phyloP scores from a whole-genome alignment of 345 rosid species.

The Sonneratia alba region DNA sequence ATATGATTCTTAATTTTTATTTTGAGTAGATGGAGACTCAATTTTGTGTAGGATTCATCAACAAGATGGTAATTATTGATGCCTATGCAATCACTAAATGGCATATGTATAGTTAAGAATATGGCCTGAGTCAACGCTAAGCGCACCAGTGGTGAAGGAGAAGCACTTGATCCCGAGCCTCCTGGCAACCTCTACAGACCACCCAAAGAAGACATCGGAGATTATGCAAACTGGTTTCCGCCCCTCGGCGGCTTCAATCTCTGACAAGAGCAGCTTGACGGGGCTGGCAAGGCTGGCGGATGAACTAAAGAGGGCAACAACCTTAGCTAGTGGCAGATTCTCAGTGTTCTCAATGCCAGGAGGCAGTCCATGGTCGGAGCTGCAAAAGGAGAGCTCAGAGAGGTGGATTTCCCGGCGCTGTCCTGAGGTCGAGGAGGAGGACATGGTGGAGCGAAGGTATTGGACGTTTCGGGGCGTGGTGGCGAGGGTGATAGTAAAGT shows the following conservation, averaged over 20 bases:
- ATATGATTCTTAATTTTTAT: too few relatives aligned
- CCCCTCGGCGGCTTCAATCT: slow-evolving; percentile 13
- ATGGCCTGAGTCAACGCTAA: neutral
- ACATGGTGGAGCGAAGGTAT: slow-evolving; percentile 22
- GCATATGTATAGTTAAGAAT: too few relatives aligned
- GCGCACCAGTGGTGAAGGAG: slow-evolving; percentile 16
- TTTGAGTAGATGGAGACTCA: too few relatives aligned
- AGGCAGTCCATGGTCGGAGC: slow-evolving; percentile 31
- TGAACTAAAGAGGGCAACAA: slow-evolving; percentile 12
- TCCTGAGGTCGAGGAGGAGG: neutral
- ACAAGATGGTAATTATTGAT: neutral
- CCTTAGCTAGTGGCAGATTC: slow-evolving; percentile 21
- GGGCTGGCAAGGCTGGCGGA: slow-evolving; percentile 17
- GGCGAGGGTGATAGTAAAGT: slow-evolving; percentile 31
- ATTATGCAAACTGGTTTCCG: slow-evolving; percentile 35
- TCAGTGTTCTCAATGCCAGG: slow-evolving; percentile 31
- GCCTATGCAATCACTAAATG: neutral
- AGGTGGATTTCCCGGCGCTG: slow-evolving; percentile 15
- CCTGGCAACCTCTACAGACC: slow-evolving; percentile 29
- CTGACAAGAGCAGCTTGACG: slow-evolving; percentile 13
- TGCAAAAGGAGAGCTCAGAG: slow-evolving; percentile 25
- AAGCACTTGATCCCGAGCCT: slow-evolving; percentile 20
- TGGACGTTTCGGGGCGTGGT: slow-evolving; percentile 34
- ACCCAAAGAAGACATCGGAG: slow-evolving; percentile 29
- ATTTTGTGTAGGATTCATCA: neutral